Conservation (phyloP, 225 moss, liverwort and hornwort genomes). For the Polytrichum commune region DNA sequence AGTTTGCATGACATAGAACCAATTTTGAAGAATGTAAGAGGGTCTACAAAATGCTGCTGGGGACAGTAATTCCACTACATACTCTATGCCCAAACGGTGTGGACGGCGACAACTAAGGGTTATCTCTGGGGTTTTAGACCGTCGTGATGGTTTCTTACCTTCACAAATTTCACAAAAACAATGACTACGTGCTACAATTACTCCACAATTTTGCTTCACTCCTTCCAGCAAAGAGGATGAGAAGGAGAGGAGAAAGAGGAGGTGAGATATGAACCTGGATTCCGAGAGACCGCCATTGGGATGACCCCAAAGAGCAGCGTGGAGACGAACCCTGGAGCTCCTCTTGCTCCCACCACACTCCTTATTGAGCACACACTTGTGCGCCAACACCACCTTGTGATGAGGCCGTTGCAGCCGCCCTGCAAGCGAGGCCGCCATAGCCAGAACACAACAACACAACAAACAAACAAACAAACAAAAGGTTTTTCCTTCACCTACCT, state of each 20-base stretch:
- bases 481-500: too few species aligned
- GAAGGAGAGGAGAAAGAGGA: neutral
- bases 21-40: too few species aligned
- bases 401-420: conserved; percentile 42
- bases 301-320: conserved; percentile 15
- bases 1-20: too few species aligned
- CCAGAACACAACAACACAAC: neutral
- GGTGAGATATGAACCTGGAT: conserved; percentile 19
- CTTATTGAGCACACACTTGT: conserved; percentile 2
- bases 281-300: conserved; percentile 10
- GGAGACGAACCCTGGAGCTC: conserved; percentile 18
- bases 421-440: conserved; percentile 45
- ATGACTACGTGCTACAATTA: neutral
- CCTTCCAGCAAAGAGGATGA: neutral
- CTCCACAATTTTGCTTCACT: neutral
- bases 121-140: neutral
- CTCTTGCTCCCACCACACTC: conserved; percentile 13
- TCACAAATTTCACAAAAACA: neutral
- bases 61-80: too few species aligned
- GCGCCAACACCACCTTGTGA: conserved; percentile 12
- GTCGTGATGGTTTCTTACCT: neutral
- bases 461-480: too few species aligned
- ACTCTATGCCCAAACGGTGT: neutral
- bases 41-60: too few species aligned
- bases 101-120: neutral